Base-by-base conservation (phyloP, 306 rosid genomes). In the Vicia faba region DNA sequence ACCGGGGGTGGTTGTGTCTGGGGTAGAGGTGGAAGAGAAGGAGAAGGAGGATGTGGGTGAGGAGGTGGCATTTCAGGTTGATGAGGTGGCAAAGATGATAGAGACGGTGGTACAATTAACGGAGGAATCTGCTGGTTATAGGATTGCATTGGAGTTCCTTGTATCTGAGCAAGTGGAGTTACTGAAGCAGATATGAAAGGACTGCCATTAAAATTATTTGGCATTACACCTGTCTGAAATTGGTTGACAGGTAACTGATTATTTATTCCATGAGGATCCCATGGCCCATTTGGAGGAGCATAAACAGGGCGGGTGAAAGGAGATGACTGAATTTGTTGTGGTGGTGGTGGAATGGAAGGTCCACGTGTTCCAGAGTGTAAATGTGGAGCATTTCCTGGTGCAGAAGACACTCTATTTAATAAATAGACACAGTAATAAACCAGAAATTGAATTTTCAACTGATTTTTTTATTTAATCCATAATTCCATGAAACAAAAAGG, bases 101-200 rank as follows among this genome's bases (percentile, higher is more conserved):
- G 61, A 40, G 82, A 82, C 31, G 88, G 96, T 39, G 92, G 89
- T 16, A 57, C 75, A 45, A 78, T 44, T 12, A 88, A 84, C 33
- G 79, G 83, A 28, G 87, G 81, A 70, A 84, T 66, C 83, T 71
- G 70, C 71, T 80, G 89, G 72, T 83, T 87, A 77, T 82, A 84
- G 41, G 87, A 85, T 41, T 89, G 95, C 78, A 82, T 64, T 48
- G 92, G 82, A 76, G 83, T 49, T 78, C 87, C 98, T 66, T 82
- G 96, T 35, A 87, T 70, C 64, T 87, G 98, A 41, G 87, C 81
- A 75, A 92, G 82, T 16, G 98, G 95, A 76, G 96, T 87, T 71
- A 87, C 91, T 14, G 98, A 89, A 78, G 92, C 87, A 69, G 95
- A 92, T 68, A 86, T 66, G 70, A 86, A 93, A 51, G 98, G 91